Evolutionary conservation across 2,329 filamentous ascomycete genomes (phyloP).

Genomic region (Endothia cerciana): DNA sequence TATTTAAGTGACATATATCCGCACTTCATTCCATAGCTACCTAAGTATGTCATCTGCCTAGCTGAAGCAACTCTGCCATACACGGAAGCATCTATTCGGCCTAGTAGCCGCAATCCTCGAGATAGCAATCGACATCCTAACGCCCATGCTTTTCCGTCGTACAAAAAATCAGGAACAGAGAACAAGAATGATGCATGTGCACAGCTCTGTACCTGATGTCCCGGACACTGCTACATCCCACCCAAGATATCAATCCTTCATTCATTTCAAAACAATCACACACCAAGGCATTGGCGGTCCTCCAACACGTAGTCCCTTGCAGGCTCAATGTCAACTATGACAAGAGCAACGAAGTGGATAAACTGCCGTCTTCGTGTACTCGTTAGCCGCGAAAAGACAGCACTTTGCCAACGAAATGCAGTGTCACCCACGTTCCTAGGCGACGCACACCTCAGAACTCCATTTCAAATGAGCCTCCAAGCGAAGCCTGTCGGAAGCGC

Average conservation of each 20-base stretch:
- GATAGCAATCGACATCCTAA: slow-evolving; percentile 15
- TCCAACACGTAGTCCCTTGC: background rate
- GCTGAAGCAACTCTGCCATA: background rate
- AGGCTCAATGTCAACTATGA: background rate
- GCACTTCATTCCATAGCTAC: background rate
- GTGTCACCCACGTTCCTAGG: background rate
- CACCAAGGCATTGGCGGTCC: background rate
- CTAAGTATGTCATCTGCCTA: background rate
- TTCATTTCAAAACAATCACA: background rate
- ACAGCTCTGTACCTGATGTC: background rate
- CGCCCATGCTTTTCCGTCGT: slow-evolving; percentile 22
- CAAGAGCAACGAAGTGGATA: background rate
- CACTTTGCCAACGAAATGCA: background rate
- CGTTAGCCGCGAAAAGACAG: background rate
- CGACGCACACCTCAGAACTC: slow-evolving; percentile 15
- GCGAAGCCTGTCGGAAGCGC: slow-evolving; percentile 23
- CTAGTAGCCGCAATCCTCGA: background rate
- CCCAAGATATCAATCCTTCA: background rate
- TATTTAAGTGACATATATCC: background rate
- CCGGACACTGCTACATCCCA: background rate
- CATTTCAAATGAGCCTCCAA: slow-evolving; percentile 28
- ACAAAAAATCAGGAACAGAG: background rate
- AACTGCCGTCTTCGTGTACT: background rate
- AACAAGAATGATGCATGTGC: background rate
- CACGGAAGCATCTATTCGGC: background rate